A percentile compares a stretch with the other conserved stretches of the same genome.
Evolutionary conservation across 768 basidiomycete genomes (phyloP).

Genomic region (Tremella fuciformis): DNA sequence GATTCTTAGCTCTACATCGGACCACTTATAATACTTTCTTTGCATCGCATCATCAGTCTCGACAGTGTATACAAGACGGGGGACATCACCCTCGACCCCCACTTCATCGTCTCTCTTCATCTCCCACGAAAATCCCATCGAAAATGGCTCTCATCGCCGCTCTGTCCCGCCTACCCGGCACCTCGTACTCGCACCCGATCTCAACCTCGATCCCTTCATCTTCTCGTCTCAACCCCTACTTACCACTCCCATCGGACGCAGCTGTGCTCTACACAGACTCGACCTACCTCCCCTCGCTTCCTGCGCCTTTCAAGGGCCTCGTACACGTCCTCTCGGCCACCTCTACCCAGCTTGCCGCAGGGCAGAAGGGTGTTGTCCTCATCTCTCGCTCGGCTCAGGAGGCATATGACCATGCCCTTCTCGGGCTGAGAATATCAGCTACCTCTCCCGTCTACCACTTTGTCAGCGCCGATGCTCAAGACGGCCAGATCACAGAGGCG

Average conservation of each 20-base stretch:
- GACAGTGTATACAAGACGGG: background rate
- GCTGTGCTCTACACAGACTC: slow-evolving; percentile 41
- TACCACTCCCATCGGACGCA: slow-evolving; percentile 33
- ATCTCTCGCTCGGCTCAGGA: slow-evolving; percentile 73
- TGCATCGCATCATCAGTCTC: too few relatives aligned
- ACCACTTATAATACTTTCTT: too few relatives aligned
- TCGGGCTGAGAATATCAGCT: slow-evolving; percentile 78
- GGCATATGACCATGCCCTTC: slow-evolving; percentile 83
- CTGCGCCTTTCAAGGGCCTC: slow-evolving; percentile 25
- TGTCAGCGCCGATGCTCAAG: slow-evolving; percentile 56
- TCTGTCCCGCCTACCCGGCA: slow-evolving; percentile 31
- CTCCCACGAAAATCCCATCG: background rate
- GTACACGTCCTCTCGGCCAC: slow-evolving; percentile 37
- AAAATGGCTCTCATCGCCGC: slow-evolving; percentile 30
- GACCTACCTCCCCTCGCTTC: slow-evolving; percentile 37
- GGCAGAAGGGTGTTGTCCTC: slow-evolving; percentile 60
- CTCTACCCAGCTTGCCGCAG: slow-evolving; percentile 27
- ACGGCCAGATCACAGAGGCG: slow-evolving; percentile 57
- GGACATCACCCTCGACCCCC: background rate
- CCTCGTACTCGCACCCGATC: slow-evolving; percentile 42
- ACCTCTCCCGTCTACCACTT: slow-evolving; percentile 84
- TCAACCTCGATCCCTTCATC: slow-evolving; percentile 22
- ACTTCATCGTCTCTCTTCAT: background rate
- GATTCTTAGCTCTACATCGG: too few relatives aligned
- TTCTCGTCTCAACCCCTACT: slow-evolving; percentile 42